Evolutionary conservation across 495 filamentous ascomycete species (phyloP).

Genomic region (Rusavskia elegans): DNA sequence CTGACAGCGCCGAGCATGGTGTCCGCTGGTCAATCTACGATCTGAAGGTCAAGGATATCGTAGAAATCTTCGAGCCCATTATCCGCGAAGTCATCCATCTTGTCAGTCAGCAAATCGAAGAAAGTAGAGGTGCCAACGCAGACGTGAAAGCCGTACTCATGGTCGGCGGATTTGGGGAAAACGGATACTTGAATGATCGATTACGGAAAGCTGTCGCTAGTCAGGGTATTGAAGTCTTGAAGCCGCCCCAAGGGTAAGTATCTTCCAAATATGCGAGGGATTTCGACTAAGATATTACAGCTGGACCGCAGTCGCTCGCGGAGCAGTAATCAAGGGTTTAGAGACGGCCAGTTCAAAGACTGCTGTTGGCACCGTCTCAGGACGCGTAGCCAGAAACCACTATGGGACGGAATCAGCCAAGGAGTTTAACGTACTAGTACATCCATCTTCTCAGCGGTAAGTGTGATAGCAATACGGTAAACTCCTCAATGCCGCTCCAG

Average conservation of each 20-base stretch:
- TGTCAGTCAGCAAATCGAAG: slow-evolving; percentile 41
- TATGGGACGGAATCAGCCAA: neutral
- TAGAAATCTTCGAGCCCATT: slow-evolving; percentile 25
- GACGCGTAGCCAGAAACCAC: neutral
- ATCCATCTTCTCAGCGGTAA: neutral
- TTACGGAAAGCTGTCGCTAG: slow-evolving; percentile 3
- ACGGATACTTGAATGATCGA: slow-evolving; percentile 33
- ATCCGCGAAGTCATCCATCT: slow-evolving; percentile 46
- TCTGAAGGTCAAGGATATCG: neutral
- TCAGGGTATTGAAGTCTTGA: slow-evolving; percentile 8
- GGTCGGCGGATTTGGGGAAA: slow-evolving; percentile 56
- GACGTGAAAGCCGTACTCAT: slow-evolving; percentile 38
- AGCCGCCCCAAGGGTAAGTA: slow-evolving; percentile 5
- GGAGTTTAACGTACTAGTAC: neutral
- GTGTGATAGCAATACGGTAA: too few relatives aligned
- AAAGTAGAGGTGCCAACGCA: neutral
- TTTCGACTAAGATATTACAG: neutral
- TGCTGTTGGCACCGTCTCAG: neutral
- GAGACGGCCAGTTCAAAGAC: neutral
- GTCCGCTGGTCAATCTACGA: too few relatives aligned
- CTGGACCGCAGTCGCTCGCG: slow-evolving; percentile 27
- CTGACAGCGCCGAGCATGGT: neutral
- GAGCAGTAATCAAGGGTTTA: slow-evolving; percentile 24
- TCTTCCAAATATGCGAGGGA: too few relatives aligned
- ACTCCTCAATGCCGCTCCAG: too few relatives aligned